phyloP scores from a whole-genome alignment of 2,329 filamentous ascomycete species.

The Exophiala bonariae region DNA sequence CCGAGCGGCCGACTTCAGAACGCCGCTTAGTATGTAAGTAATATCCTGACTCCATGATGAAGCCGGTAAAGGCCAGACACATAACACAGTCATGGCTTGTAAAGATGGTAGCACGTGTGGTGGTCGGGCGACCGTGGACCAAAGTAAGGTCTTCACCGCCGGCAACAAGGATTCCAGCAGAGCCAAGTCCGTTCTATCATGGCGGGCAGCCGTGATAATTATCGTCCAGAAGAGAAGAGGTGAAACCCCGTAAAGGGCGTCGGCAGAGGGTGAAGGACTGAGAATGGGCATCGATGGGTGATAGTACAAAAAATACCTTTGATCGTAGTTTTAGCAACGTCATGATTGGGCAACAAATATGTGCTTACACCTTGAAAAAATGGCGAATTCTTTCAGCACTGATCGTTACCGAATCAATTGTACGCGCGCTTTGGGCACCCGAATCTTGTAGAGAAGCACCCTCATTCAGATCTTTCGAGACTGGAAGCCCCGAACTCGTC shows the following conservation, averaged over 20 bases:
- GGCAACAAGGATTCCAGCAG: neutral
- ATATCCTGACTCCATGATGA: conserved; percentile 22
- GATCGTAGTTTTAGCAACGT: too few relatives aligned
- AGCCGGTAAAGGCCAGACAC: conserved; percentile 26
- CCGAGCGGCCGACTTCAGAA: conserved; percentile 19
- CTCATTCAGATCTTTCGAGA: too few relatives aligned
- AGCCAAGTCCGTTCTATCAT: conserved; percentile 2
- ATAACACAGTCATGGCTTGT: conserved; percentile 21
- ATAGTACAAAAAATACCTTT: too few relatives aligned
- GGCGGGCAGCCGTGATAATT: conserved; percentile 3
- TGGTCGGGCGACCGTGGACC: conserved; percentile 4
- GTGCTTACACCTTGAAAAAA: too few relatives aligned
- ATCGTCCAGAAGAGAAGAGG: conserved; percentile 9
- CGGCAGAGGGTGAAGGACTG: too few relatives aligned
- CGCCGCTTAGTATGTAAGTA: conserved; percentile 16
- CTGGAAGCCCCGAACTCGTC: too few relatives aligned
- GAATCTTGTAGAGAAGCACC: too few relatives aligned
- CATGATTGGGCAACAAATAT: too few relatives aligned
- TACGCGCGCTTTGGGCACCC: too few relatives aligned
- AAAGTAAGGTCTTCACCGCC: conserved; percentile 3
- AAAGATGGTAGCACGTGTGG: conserved; percentile 4
- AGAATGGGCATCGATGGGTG: too few relatives aligned
- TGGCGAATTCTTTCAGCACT: too few relatives aligned
- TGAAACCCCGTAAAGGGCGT: neutral
- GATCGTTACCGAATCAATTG: too few relatives aligned